Base-by-base conservation (phyloP, 2,329 filamentous ascomycete genomes). In the Harringtonia aguacate region DNA sequence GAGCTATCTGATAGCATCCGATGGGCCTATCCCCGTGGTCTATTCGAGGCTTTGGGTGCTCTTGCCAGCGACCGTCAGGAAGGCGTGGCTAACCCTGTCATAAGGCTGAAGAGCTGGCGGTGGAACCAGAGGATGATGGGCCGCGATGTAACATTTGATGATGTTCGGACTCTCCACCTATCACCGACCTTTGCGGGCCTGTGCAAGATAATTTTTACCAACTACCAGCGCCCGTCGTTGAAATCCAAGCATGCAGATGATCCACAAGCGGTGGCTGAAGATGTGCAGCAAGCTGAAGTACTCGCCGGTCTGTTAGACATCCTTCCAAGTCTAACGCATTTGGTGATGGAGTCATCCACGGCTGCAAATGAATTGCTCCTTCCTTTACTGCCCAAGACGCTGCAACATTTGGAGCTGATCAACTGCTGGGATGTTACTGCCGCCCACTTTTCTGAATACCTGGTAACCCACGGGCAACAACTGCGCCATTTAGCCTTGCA, bases 381-480 rank as follows among this genome's bases (percentile, higher is more conserved):
- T n/a, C 69, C 75, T 2, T 66, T 76, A 4, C 64, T 95, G 8
- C 86, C 89, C 1, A 69, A 65, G 12, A 72, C 67, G 4, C 68
- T 97, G 18, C 64, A 72, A 37, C 75, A 76, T 37, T 68, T 97
- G 4, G 82, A 82, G 50, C 67, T 95, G 15, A 77, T 80, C 51
- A 90, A 92, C 53, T 95, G 88, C 56, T 81, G 81, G 63, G 77
- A 84, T 48, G 63, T 95, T 10, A 78, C 71, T 5, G 82, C 86
- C 1, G 70, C 79, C 4, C 72, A 79, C 46, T 63, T 95, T 20
- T 65, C 69, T 22, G 58, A 61, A 0, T 95, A 84, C 55, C 69
- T 95, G 34, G 57, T 68, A 7, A 73, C 73, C 1, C 79, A 86
- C 53, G 89, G 88, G 0, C 61, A 66, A 20, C 65, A 75, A n/a